These are phyloP conservation scores for Hyphopichia buzzinii DNA, from an alignment of 1,139 yeast genomes.

Conservation along the genomic window DNA sequence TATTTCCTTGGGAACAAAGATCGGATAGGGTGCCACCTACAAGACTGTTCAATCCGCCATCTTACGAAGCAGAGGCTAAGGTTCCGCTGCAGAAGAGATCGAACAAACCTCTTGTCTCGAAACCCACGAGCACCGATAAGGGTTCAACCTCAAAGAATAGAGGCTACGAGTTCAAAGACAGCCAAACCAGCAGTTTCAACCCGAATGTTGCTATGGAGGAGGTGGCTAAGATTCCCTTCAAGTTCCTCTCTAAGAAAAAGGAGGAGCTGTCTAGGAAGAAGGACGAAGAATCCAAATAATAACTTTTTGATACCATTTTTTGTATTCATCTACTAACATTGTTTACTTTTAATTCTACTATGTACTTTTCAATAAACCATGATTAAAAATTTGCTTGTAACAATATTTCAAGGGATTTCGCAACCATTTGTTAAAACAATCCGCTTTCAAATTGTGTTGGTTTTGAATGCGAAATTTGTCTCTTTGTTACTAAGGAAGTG, in stretches of 20 bases:
- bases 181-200: constrained; percentile 12
- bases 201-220: constrained; percentile 26
- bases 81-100: not conserved
- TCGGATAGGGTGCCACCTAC: constrained; percentile 19
- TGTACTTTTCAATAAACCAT: too few species aligned
- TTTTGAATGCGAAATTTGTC: too few species aligned
- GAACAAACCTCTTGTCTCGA: constrained; percentile 1
- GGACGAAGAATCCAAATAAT: too few species aligned
- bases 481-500: too few species aligned
- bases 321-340: not conserved
- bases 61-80: constrained; percentile 1
- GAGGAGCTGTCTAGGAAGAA: too few species aligned
- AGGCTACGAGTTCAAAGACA: constrained; percentile 1
- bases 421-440: too few species aligned
- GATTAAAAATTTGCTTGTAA: too few species aligned
- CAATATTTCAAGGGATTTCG: too few species aligned
- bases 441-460: too few species aligned
- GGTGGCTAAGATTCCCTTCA: constrained; percentile 23
- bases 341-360: too few species aligned
- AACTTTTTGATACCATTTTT: not conserved
- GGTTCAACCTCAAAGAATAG: constrained; percentile 4
- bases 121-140: constrained; percentile 1
- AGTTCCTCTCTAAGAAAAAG: constrained; percentile 18
- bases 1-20: constrained; percentile 49
- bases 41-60: constrained; percentile 11